Evolutionary conservation across 108 stramenopile genomes (phyloP).

Genomic region (Bacterosira constricta): DNA sequence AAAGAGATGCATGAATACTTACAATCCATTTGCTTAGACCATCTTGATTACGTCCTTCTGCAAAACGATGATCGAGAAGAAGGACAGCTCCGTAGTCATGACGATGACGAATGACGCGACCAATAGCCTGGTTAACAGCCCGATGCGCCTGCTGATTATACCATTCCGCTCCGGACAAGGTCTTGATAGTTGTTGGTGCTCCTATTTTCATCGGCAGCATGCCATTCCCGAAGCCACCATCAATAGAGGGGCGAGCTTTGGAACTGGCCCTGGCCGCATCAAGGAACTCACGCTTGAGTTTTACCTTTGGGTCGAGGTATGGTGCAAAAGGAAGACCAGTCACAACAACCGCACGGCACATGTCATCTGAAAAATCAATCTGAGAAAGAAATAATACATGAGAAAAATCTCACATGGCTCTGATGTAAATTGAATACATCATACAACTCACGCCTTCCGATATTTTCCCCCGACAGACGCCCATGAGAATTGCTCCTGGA

Average conservation of each 20-base stretch:
- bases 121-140: constrained; percentile 98
- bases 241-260: constrained; percentile 48
- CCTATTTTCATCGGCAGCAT: neutral
- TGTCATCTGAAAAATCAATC: constrained; percentile 94
- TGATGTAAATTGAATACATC: no score
- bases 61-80: constrained; percentile 93
- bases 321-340: constrained; percentile 98
- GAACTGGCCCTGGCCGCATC: constrained; percentile 66
- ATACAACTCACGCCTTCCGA: constrained; percentile 59
- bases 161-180: constrained; percentile 94
- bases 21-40: constrained; percentile 85
- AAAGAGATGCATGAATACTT: neutral
- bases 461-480: constrained; percentile 95
- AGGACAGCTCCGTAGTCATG: constrained; percentile 96
- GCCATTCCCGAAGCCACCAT: constrained; percentile 76
- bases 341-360: constrained; percentile 94
- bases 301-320: constrained; percentile 92
- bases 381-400: constrained; percentile 1
- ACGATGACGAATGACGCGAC: constrained; percentile 97
- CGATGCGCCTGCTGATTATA: constrained; percentile 96
- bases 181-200: neutral
- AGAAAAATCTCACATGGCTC: no score
- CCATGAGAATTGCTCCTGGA: constrained; percentile 90
- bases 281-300: constrained; percentile 92
- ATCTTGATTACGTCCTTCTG: constrained; percentile 65